Percentiles rank a stretch among this genome's conserved stretches.
Conservation (phyloP, 2,329 filamentous ascomycete genomes). For the Neonectria punicea region DNA sequence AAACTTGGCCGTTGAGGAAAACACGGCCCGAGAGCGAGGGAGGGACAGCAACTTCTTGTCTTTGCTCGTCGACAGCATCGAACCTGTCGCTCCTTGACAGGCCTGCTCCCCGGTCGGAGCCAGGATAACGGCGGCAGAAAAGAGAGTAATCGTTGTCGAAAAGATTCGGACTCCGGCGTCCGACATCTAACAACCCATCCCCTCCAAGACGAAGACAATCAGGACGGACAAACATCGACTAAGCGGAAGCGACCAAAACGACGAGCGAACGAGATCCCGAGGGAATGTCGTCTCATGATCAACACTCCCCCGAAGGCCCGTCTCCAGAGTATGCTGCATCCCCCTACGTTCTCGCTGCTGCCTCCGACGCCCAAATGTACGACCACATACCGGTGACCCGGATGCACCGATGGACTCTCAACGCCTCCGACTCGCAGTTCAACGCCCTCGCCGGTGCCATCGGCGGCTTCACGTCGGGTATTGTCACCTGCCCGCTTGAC, state of each 20-base stretch:
- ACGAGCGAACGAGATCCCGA: constrained; percentile 26
- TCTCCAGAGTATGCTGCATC: constrained; percentile 51
- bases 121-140: constrained; percentile 12
- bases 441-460: constrained; percentile 88
- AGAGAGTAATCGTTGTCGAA: neutral
- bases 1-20: constrained; percentile 11
- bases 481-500: constrained; percentile 96
- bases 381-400: constrained; percentile 50
- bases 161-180: neutral
- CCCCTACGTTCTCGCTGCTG: constrained; percentile 49
- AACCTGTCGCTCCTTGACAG: constrained; percentile 20
- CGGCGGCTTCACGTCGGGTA: constrained; percentile 90
- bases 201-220: neutral
- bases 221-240: neutral
- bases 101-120: constrained; percentile 19
- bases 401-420: constrained; percentile 66
- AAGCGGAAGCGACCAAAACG: constrained; percentile 11
- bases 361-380: constrained; percentile 48
- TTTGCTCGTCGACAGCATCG: constrained; percentile 24
- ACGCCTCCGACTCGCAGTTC: constrained; percentile 72
- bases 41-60: constrained; percentile 13
- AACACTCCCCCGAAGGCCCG: constrained; percentile 50
- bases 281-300: constrained; percentile 63
- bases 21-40: constrained; percentile 13
- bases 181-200: neutral